These are phyloP conservation scores for Coriolopsis trogii DNA, from an alignment of 1,284 basidiomycete species.

Conservation along the genomic window DNA sequence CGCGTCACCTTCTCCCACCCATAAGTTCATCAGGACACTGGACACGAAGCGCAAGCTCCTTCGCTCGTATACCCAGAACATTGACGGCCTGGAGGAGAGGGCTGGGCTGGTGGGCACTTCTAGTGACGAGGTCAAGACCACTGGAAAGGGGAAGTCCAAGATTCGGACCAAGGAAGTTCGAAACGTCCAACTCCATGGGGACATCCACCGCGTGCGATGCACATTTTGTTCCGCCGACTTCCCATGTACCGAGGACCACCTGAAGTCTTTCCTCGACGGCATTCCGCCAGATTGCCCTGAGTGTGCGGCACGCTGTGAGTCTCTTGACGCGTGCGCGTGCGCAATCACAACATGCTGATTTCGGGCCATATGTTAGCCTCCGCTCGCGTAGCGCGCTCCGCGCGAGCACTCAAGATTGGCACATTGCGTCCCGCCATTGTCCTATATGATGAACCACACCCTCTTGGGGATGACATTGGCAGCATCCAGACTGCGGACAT, in stretches of 20 bases:
- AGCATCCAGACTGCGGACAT: slow-evolving; percentile 75
- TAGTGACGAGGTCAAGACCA: slow-evolving; percentile 51
- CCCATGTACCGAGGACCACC: slow-evolving; percentile 64
- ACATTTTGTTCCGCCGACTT: slow-evolving; percentile 79
- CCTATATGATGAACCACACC: slow-evolving; percentile 89
- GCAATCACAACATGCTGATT: slow-evolving; percentile 12
- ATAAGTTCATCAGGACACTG: slow-evolving; percentile 85
- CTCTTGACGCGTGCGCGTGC: slow-evolving; percentile 3
- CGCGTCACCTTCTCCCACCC: slow-evolving; percentile 85
- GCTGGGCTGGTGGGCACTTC: slow-evolving; percentile 74
- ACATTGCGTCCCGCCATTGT: slow-evolving; percentile 87
- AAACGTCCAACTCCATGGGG: slow-evolving; percentile 91
- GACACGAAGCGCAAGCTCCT: slow-evolving; percentile 85
- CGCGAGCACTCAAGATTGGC: slow-evolving; percentile 77
- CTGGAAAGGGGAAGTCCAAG: slow-evolving; percentile 64
- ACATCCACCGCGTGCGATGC: slow-evolving; percentile 88
- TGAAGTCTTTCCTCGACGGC: slow-evolving; percentile 68
- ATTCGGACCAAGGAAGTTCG: slow-evolving; percentile 70
- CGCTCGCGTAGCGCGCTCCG: slow-evolving; percentile 77
- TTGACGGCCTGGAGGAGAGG: slow-evolving; percentile 88
- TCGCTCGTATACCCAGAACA: slow-evolving; percentile 94
- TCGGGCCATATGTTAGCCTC: slow-evolving; percentile 50
- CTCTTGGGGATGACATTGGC: slow-evolving; percentile 86
- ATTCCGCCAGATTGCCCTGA: slow-evolving; percentile 82
- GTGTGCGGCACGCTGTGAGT: slow-evolving; percentile 77